Percentiles rank a stretch among this genome's conserved stretches.
Evolutionary conservation across 2,329 filamentous ascomycete genomes (phyloP).

Genomic region (Cytospora piceicola): DNA sequence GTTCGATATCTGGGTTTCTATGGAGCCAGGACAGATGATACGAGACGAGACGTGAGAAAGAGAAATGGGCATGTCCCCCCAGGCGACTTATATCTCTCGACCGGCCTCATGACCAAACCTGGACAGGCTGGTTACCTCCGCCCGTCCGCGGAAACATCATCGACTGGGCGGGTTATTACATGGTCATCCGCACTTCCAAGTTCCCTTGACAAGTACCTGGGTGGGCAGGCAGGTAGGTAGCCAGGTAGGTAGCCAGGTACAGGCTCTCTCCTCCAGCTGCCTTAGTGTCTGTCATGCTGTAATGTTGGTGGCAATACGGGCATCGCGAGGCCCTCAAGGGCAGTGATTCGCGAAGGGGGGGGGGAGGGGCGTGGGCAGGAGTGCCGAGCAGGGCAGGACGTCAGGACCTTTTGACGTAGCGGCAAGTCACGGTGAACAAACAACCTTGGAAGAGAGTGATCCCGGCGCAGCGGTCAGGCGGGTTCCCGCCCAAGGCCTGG

Average conservation of each 20-base stretch:
- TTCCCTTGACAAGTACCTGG: not conserved
- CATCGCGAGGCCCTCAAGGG: not conserved
- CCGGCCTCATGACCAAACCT: constrained; percentile 6
- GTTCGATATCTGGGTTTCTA: constrained; percentile 10
- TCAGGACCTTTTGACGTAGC: not conserved
- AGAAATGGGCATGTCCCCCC: constrained; percentile 4
- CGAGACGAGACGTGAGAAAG: constrained; percentile 1
- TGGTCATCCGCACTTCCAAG: not conserved
- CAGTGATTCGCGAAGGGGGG: not conserved
- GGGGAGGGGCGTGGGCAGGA: no score
- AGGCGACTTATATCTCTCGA: constrained; percentile 18
- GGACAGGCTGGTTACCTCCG: constrained; percentile 6
- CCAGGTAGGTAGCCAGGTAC: no score
- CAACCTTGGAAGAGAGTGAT: constrained; percentile 11
- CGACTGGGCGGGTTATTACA: constrained; percentile 4
- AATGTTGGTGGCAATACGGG: not conserved
- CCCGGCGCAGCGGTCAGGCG: constrained; percentile 19
- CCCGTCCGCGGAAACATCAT: constrained; percentile 1
- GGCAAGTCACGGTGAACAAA: not conserved
- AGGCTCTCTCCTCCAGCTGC: not conserved
- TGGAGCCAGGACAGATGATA: constrained; percentile 6
- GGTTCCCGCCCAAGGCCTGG: constrained; percentile 15
- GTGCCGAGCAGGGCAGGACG: no score
- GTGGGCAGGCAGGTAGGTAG: no score
- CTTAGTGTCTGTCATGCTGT: not conserved